These are phyloP conservation scores for Ensete ventricosum DNA, from an alignment of 176 grass and related monocot species.

Conservation along the genomic window DNA sequence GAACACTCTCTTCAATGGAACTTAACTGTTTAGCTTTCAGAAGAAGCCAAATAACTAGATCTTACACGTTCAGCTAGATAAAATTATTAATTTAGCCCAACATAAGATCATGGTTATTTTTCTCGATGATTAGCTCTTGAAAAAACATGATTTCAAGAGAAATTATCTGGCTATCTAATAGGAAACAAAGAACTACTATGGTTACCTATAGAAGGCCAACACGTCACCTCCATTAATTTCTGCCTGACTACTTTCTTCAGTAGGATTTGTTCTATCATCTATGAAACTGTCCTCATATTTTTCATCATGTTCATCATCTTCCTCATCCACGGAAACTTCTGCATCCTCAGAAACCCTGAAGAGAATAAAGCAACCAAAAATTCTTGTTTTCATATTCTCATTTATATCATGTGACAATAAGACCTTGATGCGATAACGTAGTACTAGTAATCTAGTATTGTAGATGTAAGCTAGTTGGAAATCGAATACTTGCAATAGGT, in stretches of 20 bases:
- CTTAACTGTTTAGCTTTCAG: neutral
- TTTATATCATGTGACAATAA: neutral
- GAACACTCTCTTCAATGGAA: neutral
- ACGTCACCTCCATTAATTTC: constrained; percentile 38
- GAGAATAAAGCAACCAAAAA: constrained; percentile 18
- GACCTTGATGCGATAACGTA: neutral
- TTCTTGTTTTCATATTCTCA: neutral
- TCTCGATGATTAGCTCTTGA: neutral
- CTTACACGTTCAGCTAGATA: neutral
- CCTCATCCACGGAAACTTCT: constrained; percentile 66
- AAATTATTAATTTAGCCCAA: neutral
- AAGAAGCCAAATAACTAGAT: neutral
- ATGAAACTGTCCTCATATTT: constrained; percentile 87
- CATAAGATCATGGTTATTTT: neutral
- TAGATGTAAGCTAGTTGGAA: neutral
- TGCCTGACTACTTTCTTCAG: constrained; percentile 32
- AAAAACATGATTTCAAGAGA: neutral
- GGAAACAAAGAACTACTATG: neutral
- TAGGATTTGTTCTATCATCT: constrained; percentile 51
- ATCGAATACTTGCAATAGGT: neutral
- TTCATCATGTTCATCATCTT: constrained; percentile 40
- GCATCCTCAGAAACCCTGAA: constrained; percentile 70
- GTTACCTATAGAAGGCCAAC: constrained; percentile 78
- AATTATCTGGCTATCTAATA: neutral
- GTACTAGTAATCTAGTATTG: neutral